Percentiles rank a stretch among this genome's conserved stretches.
These are phyloP conservation scores for Torrubiellomyces zombiae DNA, from an alignment of 2,329 filamentous ascomycete species.

Conservation along the genomic window DNA sequence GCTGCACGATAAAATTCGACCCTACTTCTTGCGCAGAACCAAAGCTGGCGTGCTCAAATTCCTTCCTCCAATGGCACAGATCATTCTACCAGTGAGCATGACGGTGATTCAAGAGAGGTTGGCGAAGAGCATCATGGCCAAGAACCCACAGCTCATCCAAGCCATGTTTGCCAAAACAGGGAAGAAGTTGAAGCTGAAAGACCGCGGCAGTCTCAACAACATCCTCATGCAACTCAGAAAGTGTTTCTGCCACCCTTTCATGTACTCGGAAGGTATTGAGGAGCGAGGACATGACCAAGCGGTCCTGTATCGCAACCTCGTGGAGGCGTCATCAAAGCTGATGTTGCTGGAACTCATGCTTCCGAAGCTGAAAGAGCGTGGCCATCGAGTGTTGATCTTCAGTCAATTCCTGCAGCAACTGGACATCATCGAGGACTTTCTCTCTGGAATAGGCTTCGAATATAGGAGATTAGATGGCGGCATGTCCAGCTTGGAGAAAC, in stretches of 20 bases:
- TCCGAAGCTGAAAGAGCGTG: slow-evolving; percentile 68
- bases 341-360: slow-evolving; percentile 71
- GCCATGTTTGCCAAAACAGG: slow-evolving; percentile 68
- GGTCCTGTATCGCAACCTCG: slow-evolving; percentile 59
- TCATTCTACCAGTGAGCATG: slow-evolving; percentile 95
- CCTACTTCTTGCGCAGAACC: slow-evolving; percentile 56
- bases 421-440: slow-evolving; percentile 81
- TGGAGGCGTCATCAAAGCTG: slow-evolving; percentile 85
- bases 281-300: slow-evolving; percentile 49
- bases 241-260: slow-evolving; percentile 87
- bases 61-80: slow-evolving; percentile 81
- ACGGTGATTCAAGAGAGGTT: slow-evolving; percentile 83
- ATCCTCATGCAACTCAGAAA: slow-evolving; percentile 92
- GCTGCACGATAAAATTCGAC: slow-evolving; percentile 69
- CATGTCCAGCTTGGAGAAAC: slow-evolving; percentile 69
- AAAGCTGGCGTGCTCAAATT: slow-evolving; percentile 86
- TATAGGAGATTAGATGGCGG: slow-evolving; percentile 77
- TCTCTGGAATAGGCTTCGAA: slow-evolving; percentile 54
- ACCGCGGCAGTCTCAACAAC: slow-evolving; percentile 75
- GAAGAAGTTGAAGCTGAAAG: slow-evolving; percentile 47
- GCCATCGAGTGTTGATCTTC: slow-evolving; percentile 86
- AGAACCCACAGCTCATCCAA: slow-evolving; percentile 76
- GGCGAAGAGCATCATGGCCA: slow-evolving; percentile 82
- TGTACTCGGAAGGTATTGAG: slow-evolving; percentile 83
- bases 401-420: slow-evolving; percentile 87